Conservation (phyloP, 306 rosid species). For the Alnus rubra region DNA sequence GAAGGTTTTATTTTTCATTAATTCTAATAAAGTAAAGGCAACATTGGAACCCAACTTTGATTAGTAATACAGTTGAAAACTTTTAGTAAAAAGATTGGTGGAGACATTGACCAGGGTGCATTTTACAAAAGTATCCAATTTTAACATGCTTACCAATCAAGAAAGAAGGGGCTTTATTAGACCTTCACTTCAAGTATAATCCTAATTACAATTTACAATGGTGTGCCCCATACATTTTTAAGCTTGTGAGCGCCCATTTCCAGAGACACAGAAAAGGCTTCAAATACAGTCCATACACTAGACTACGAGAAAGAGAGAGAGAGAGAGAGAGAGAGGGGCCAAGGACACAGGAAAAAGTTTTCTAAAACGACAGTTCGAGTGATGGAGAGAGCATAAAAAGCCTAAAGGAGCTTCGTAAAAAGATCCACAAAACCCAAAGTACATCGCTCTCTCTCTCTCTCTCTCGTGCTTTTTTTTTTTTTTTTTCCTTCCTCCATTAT, state of each 20-base stretch:
- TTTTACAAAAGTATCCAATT: not conserved
- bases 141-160: not conserved
- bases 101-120: not conserved
- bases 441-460: not conserved
- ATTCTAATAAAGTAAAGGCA: not conserved
- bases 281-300: not conserved
- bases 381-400: slow-evolving; percentile 10
- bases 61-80: not conserved
- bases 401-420: slow-evolving; percentile 15
- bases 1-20: too few relatives aligned
- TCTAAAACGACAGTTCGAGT: slow-evolving; percentile 12
- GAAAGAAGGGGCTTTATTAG: not conserved
- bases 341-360: not conserved
- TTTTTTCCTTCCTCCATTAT: slow-evolving; percentile 28
- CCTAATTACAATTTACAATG: not conserved
- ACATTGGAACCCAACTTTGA: not conserved
- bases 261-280: too few relatives aligned
- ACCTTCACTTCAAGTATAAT: not conserved
- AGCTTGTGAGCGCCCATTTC: slow-evolving; percentile 23
- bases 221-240: slow-evolving; percentile 16
- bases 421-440: not conserved
- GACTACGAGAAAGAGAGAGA: not conserved
- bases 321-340: not conserved
- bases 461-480: not conserved
- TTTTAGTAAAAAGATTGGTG: not conserved